phyloP scores from a whole-genome alignment of 176 grass and related monocot genomes.

The Carex cristatella region DNA sequence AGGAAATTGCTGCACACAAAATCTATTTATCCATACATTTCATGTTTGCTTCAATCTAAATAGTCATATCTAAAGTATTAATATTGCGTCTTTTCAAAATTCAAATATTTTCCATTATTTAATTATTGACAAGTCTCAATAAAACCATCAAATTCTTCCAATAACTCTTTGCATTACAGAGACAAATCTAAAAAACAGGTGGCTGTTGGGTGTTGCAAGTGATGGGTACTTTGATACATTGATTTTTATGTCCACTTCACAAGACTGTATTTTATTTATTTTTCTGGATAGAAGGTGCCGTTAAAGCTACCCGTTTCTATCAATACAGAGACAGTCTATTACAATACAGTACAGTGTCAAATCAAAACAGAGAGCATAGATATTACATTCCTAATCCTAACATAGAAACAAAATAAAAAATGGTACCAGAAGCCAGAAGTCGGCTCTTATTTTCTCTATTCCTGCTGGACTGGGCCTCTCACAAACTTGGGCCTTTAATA shows the following conservation, averaged over 20 bases:
- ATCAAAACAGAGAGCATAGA: not conserved
- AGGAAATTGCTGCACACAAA: no score
- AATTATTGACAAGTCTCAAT: no score
- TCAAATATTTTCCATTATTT: no score
- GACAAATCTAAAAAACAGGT: not conserved
- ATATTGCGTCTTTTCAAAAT: no score
- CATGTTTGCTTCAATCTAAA: no score
- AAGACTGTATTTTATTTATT: not conserved
- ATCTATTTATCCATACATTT: no score
- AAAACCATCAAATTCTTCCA: not conserved
- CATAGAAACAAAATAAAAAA: no score
- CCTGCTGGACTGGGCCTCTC: not conserved
- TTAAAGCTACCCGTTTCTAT: not conserved
- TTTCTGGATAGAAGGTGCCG: not conserved
- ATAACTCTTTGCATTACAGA: not conserved
- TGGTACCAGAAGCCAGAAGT: not conserved
- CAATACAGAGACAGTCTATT: not conserved
- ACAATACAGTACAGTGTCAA: not conserved
- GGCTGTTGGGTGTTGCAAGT: not conserved
- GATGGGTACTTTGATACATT: not conserved
- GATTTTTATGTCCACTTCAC: not conserved
- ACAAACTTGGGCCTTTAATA: not conserved
- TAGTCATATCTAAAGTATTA: no score
- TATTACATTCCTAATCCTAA: no score
- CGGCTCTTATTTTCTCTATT: not conserved